These are phyloP conservation scores for Byssochlamys sp. DNA, from an alignment of 2,329 filamentous ascomycete genomes.

Conservation along the genomic window DNA sequence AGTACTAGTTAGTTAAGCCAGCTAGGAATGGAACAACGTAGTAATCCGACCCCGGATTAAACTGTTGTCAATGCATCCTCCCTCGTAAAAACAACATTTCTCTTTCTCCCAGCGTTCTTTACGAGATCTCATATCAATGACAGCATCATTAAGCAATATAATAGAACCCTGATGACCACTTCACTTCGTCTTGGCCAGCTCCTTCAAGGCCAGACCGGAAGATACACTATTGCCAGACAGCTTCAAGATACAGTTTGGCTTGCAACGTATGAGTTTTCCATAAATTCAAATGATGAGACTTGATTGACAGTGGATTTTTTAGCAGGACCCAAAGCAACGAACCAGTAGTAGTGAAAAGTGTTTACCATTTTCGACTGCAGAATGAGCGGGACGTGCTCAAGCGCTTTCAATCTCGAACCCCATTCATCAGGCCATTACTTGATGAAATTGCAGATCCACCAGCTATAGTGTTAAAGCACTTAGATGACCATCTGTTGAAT, in stretches of 20 bases:
- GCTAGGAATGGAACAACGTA: no score
- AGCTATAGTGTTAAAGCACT: slow-evolving; percentile 1
- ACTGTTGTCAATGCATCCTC: background rate
- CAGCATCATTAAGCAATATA: background rate
- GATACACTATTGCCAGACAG: background rate
- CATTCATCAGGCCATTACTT: slow-evolving; percentile 2
- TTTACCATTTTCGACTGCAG: slow-evolving; percentile 1
- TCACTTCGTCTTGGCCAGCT: background rate
- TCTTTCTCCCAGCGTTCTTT: background rate
- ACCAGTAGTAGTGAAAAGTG: background rate
- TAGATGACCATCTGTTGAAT: slow-evolving; percentile 1
- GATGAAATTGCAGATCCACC: slow-evolving; percentile 1
- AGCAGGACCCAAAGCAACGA: background rate
- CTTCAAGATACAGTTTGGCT: background rate
- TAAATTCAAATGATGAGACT: background rate
- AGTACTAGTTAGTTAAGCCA: no score
- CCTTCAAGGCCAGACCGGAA: background rate
- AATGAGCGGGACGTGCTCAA: slow-evolving; percentile 1
- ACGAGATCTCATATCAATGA: background rate
- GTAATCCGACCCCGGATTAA: no score
- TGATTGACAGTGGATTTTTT: background rate
- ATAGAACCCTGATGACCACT: background rate
- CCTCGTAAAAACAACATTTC: background rate
- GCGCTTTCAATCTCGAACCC: slow-evolving; percentile 1
- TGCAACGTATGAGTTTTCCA: background rate